Conservation (phyloP, 2,329 filamentous ascomycete species). For the Dryadomyces sulphureus region DNA sequence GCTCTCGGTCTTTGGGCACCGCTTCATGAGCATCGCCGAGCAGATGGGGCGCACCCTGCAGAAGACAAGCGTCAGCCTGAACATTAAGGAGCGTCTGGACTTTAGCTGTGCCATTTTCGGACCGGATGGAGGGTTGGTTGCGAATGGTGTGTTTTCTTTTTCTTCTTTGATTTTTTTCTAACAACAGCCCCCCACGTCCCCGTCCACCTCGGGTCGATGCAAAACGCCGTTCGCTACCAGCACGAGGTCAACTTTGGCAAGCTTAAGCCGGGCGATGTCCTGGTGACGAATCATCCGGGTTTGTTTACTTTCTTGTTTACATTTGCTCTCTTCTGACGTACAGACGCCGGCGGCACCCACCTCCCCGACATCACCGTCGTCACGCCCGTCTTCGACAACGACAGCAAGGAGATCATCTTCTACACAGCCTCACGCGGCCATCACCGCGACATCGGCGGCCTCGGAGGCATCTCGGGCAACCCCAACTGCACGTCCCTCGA, state of each 20-base stretch:
- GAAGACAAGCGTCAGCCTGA: conserved; percentile 67
- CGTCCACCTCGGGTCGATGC: conserved; percentile 70
- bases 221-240: conserved; percentile 66
- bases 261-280: conserved; percentile 62
- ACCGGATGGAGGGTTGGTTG: conserved; percentile 56
- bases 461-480: conserved; percentile 61
- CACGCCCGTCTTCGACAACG: conserved; percentile 57
- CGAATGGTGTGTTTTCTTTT: conserved; percentile 31
- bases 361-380: conserved; percentile 70
- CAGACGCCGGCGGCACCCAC: conserved; percentile 36
- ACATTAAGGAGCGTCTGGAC: conserved; percentile 69
- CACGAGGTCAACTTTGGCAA: conserved; percentile 66
- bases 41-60: conserved; percentile 61
- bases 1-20: conserved; percentile 64
- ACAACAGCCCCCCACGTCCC: conserved; percentile 53
- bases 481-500: conserved; percentile 51
- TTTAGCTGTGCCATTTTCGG: conserved; percentile 75
- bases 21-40: conserved; percentile 56
- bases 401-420: conserved; percentile 55
- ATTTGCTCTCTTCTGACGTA: conserved; percentile 55
- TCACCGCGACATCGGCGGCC: conserved; percentile 48
- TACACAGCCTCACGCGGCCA: conserved; percentile 70
- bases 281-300: conserved; percentile 68
- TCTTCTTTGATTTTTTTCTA: too few relatives aligned
- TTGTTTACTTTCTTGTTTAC: background rate